Evolutionary conservation across 345 rosid species (phyloP), one percentile per base, ranked within the genome.

Genomic region (Pugionium dolabratum): DNA sequence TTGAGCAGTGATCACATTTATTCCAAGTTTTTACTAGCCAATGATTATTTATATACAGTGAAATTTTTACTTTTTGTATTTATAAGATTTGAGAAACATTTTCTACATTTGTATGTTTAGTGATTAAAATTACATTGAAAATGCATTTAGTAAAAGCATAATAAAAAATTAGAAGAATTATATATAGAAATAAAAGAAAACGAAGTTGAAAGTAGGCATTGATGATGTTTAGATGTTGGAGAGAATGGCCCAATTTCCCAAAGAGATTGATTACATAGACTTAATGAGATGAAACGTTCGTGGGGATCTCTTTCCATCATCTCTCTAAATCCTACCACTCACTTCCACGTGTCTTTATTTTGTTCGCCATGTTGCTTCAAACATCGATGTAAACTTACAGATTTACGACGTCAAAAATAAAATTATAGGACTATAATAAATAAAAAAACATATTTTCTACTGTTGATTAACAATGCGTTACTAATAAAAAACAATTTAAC

Each of bases 241-340:
- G 11, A 64, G 79, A 72, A 91, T 74, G 93, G 93, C 84, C 93
- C 98, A 89, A 89, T 83, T 89, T 87, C 98, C 98, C 76, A 92
- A 78, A 82, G 89, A 84, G 91, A 85, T 87, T 75, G 91, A 76
- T 77, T 54, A 36, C 46, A 33, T 50, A 41, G 37, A 64, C 59
- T 70, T 71, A 77, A 81, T 78, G 80, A 73, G 78, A 69, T 77
- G 78, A 48, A 32, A 34, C 50, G 70, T 63, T 62, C 42, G 81
- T 60, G 81, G 87, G 82, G 71, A 49, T 69, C 53, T 61, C 76
- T 74, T 76, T 80, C 73, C 40, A 76, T 81, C 57, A 75, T 67
- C 59, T 70, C 75, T 48, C 54, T 25, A 51, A 25, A 54, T 61
- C 73, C 78, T 75, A 79, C 75, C 54, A 55, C 67, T 50, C 43